Percentiles rank a stretch among this genome's conserved stretches.
Evolutionary conservation across 2,329 filamentous ascomycete species (phyloP).

Genomic region (Aureobasidium musti): DNA sequence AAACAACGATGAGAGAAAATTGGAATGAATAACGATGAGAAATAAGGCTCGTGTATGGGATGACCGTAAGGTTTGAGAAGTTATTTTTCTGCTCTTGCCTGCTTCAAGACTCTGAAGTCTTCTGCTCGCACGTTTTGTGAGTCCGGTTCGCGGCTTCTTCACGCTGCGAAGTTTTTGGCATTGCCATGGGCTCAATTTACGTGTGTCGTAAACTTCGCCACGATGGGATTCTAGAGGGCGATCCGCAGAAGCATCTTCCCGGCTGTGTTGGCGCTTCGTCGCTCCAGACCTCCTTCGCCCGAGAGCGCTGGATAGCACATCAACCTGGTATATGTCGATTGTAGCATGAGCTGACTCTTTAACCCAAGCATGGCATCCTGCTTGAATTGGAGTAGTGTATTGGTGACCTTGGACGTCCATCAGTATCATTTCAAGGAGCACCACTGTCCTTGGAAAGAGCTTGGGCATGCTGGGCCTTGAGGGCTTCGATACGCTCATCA

Average conservation of each 20-base stretch:
- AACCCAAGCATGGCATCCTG: background rate
- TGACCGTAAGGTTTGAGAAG: background rate
- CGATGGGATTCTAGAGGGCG: too few species aligned
- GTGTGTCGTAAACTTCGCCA: too few species aligned
- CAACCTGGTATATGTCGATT: background rate
- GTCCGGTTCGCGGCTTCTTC: too few species aligned
- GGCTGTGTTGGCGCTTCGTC: too few species aligned
- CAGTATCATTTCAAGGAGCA: background rate
- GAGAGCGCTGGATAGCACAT: background rate
- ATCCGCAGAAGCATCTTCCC: too few species aligned
- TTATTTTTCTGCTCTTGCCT: background rate
- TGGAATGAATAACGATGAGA: background rate
- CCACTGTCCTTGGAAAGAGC: background rate
- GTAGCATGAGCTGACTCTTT: background rate
- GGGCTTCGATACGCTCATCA: constrained; percentile 69
- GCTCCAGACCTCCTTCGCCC: too few species aligned
- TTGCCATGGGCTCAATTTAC: too few species aligned
- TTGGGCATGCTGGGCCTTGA: constrained; percentile 37
- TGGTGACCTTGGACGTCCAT: background rate
- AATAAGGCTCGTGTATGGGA: background rate
- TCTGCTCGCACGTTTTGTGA: too few species aligned
- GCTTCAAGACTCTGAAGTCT: background rate
- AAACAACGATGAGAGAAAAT: background rate
- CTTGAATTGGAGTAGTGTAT: background rate
- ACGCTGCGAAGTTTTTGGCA: too few species aligned